These are phyloP conservation scores for Spathaspora boniae DNA, from an alignment of 805 yeast genomes.

Conservation along the genomic window DNA sequence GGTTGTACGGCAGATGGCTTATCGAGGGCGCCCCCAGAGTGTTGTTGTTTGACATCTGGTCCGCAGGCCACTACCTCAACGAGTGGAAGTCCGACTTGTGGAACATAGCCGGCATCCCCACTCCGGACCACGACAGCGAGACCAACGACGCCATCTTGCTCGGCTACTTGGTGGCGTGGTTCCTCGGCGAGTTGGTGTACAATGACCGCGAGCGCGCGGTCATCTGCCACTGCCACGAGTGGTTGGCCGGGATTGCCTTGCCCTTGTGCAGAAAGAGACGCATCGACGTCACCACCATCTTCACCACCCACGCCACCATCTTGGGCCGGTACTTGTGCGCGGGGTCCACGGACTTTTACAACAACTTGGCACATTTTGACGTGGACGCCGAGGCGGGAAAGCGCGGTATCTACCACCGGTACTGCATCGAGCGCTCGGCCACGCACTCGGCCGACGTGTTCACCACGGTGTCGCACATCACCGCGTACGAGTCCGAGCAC, in stretches of 20 bases:
- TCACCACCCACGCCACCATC: slow-evolving; percentile 96
- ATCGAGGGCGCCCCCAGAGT: slow-evolving; percentile 98
- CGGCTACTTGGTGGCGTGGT: slow-evolving; percentile 96
- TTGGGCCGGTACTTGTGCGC: slow-evolving; percentile 95
- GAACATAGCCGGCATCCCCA: slow-evolving; percentile 88
- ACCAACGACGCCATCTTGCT: slow-evolving; percentile 88
- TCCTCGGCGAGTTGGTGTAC: slow-evolving; percentile 87
- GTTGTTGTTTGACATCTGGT: slow-evolving; percentile 76
- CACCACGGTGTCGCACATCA: slow-evolving; percentile 95
- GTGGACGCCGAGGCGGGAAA: slow-evolving; percentile 98
- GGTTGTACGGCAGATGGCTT: slow-evolving; percentile 92
- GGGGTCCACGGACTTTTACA: slow-evolving; percentile 93
- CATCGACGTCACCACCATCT: slow-evolving; percentile 90
- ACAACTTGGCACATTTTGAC: slow-evolving; percentile 82
- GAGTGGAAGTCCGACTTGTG: slow-evolving; percentile 96
- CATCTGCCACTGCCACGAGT: slow-evolving; percentile 92
- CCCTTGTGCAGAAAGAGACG: slow-evolving; percentile 89
- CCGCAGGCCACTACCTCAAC: slow-evolving; percentile 64
- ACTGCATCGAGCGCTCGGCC: slow-evolving; percentile 94
- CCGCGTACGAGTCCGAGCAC: slow-evolving; percentile 95
- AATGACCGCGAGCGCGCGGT: slow-evolving; percentile 85
- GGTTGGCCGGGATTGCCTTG: slow-evolving; percentile 96
- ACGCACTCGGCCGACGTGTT: slow-evolving; percentile 95
- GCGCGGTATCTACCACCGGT: slow-evolving; percentile 94
- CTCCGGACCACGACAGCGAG: slow-evolving; percentile 85